These are phyloP conservation scores for Chlorella sp. DNA, from an alignment of 139 green algal genomes.

Conservation along the genomic window DNA sequence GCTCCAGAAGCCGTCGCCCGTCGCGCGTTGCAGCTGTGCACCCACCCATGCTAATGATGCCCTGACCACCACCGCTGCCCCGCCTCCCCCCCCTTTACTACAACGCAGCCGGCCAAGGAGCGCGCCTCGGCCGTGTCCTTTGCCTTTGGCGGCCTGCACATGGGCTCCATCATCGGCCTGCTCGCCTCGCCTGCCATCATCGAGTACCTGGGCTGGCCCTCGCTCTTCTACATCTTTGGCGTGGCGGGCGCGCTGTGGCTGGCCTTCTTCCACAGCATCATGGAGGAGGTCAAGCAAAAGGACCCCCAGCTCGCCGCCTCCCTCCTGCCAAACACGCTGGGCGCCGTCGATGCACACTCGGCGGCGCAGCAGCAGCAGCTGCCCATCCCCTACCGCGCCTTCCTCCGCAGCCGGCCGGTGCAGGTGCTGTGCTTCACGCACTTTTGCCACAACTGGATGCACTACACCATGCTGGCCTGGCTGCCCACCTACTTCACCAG, in stretches of 20 bases:
- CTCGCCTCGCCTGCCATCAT: constrained; percentile 69
- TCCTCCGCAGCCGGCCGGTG: constrained; percentile 5
- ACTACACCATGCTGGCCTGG: constrained; percentile 96
- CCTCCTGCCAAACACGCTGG: neutral
- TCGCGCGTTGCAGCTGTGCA: too few species aligned
- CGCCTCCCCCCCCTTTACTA: too few species aligned
- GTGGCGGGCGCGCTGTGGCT: constrained; percentile 2
- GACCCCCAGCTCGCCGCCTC: neutral
- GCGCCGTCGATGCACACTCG: neutral
- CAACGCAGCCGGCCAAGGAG: constrained; percentile 44
- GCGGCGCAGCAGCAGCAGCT: neutral
- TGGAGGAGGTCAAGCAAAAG: neutral
- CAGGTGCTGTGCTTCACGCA: constrained; percentile 78
- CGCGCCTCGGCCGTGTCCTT: constrained; percentile 75
- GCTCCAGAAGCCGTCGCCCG: too few species aligned
- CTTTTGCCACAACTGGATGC: constrained; percentile 97
- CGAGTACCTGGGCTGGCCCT: constrained; percentile 66
- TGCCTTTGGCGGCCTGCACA: constrained; percentile 90
- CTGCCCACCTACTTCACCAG: constrained; percentile 93
- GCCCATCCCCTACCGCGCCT: constrained; percentile 10
- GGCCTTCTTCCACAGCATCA: neutral
- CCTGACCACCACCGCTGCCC: too few species aligned
- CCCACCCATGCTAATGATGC: too few species aligned
- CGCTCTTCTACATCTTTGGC: constrained; percentile 87
- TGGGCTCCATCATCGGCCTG: constrained; percentile 82